Base-by-base conservation (phyloP, 2,329 filamentous ascomycete species). In the Monosporascus ibericus region DNA sequence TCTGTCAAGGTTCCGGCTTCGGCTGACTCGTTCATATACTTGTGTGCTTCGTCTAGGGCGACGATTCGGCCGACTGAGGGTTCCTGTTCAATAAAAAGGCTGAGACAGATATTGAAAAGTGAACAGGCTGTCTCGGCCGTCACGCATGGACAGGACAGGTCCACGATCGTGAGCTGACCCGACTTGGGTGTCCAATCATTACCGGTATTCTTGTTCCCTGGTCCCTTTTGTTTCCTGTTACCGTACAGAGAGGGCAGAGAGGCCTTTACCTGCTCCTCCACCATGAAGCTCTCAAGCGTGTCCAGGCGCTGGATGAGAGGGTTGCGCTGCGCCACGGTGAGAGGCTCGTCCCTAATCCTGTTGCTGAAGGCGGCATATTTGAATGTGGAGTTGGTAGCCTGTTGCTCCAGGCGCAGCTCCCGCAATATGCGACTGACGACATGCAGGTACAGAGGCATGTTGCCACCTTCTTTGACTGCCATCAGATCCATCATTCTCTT, bases 21-120 rank as follows among this genome's bases (percentile, higher is more conserved):
- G 0, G 74, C 65, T 0, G 78, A 77, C 1, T 74, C 71, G 14
- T 76, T 79, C 77, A 90, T 83, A 63, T 85, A 90, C 70, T 91
- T 91, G 64, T 94, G 88, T 0, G 88, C 88, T 63, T 92, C 87
- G 56, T 92, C 88, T 0, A 92, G 72, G 0, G 86, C 86, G 15
- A 92, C 69, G 38, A 91, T 73, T 5, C 82, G 76, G 1, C 85
- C 82, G 0, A 75, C 62, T 0, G 64, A 65, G 0, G 66, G 57
- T 0, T 75, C 67, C 47, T 81, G 73, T 53, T 86, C 79, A 0
- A 89, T 67, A 61, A 89, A 90, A 0, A 88, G 69, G 2, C 76
- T 76, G 1, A 92, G 72, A 20, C 82, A 86, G 40, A 91, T 85
- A 50, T 87, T 84, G 67, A 92, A 92, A 0, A 92, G 70, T 0